Percentiles rank a stretch among this genome's conserved stretches.
Evolutionary conservation across 2,329 filamentous ascomycete genomes (phyloP).

Genomic region (Knoxdaviesia capensis): DNA sequence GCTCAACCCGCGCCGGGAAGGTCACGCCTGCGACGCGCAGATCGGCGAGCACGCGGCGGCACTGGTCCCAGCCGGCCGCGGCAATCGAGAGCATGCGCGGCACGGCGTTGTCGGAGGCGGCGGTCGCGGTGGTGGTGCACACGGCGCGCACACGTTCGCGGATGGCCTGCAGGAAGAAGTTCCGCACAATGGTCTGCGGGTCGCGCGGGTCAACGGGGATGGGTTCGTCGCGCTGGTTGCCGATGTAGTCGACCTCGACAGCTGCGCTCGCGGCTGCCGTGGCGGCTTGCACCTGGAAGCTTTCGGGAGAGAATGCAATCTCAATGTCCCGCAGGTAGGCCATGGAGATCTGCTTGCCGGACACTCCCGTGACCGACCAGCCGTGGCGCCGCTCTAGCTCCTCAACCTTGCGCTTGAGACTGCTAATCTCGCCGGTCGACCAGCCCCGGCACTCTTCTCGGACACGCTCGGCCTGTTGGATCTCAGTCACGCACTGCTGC

Average conservation of each 20-base stretch:
- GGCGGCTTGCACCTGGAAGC: slow-evolving; percentile 24
- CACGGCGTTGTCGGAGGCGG: slow-evolving; percentile 10
- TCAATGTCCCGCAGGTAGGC: slow-evolving; percentile 53
- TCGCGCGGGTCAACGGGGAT: slow-evolving; percentile 41
- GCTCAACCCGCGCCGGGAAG: slow-evolving; percentile 43
- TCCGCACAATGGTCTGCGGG: slow-evolving; percentile 42
- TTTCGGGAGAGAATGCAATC: slow-evolving; percentile 46
- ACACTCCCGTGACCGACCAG: slow-evolving; percentile 51
- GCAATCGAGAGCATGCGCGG: slow-evolving; percentile 33
- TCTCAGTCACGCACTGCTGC: slow-evolving; percentile 48
- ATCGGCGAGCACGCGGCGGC: slow-evolving; percentile 35
- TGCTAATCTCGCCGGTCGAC: slow-evolving; percentile 61
- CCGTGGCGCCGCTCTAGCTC: slow-evolving; percentile 44
- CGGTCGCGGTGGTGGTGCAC: slow-evolving; percentile 35
- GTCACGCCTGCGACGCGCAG: slow-evolving; percentile 40
- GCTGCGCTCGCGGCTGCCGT: too few species aligned
- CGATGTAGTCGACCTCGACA: neutral
- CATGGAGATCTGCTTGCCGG: slow-evolving; percentile 47
- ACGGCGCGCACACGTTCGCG: slow-evolving; percentile 41
- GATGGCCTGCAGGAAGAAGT: slow-evolving; percentile 58
- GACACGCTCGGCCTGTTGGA: slow-evolving; percentile 62
- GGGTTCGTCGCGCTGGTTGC: slow-evolving; percentile 22
- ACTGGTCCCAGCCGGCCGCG: slow-evolving; percentile 44
- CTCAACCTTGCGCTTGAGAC: slow-evolving; percentile 53
- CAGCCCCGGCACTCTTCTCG: slow-evolving; percentile 80